Evolutionary conservation across 2,329 filamentous ascomycete genomes (phyloP).

Genomic region (Ambrosiella xylebori): DNA sequence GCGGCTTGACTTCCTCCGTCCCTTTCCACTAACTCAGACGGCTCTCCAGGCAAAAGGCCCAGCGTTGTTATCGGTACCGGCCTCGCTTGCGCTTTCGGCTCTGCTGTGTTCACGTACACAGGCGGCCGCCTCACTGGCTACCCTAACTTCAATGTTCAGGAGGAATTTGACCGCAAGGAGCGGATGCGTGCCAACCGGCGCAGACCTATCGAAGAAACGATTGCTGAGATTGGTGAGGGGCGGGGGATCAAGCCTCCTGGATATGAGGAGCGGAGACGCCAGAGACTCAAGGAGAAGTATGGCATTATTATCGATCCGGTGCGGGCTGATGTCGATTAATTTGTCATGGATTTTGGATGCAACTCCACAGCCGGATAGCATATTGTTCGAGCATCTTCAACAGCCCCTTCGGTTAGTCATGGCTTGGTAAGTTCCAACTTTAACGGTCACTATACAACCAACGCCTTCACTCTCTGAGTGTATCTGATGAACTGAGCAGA

Average conservation of each 20-base stretch:
- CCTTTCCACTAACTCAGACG: constrained; percentile 9
- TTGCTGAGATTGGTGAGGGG: constrained; percentile 70
- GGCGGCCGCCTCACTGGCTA: constrained; percentile 31
- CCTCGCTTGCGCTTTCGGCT: constrained; percentile 32
- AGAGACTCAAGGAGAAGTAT: constrained; percentile 73
- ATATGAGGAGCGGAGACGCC: constrained; percentile 67
- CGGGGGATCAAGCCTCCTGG: constrained; percentile 67
- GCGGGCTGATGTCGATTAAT: constrained; percentile 29
- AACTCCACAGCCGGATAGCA: too few relatives aligned
- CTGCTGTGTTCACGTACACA: constrained; percentile 52
- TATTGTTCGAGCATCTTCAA: too few relatives aligned
- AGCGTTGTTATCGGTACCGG: constrained; percentile 55
- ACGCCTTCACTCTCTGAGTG: constrained; percentile 2
- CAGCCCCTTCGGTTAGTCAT: not conserved
- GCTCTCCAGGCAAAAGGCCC: constrained; percentile 32
- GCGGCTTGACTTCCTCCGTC: not conserved
- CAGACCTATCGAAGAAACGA: constrained; percentile 59
- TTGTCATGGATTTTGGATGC: too few relatives aligned
- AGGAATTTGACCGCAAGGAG: constrained; percentile 63
- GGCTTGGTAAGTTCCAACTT: constrained; percentile 16
- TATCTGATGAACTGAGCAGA: constrained; percentile 27
- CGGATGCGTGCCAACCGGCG: constrained; percentile 55
- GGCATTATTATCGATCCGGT: constrained; percentile 66
- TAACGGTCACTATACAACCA: not conserved
- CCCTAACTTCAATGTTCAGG: constrained; percentile 32